Conservation (phyloP, 495 filamentous ascomycete species). For the Hypoxylon rickii region DNA sequence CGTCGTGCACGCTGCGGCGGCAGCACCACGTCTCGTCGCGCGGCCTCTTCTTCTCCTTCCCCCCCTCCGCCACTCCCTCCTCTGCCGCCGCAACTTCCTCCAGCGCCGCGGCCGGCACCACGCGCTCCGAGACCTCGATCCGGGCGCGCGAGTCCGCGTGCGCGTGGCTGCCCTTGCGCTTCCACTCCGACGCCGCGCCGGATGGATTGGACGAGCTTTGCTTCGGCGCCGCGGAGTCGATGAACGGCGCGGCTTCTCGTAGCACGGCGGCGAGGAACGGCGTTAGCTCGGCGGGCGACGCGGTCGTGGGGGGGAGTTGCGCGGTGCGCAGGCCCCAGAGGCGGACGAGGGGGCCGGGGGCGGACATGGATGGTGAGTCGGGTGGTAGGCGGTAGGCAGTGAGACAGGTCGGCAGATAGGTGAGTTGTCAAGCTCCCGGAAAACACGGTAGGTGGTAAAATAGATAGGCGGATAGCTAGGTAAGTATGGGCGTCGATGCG, state of each 20-base stretch:
- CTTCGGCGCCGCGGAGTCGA: constrained; percentile 51
- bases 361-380: constrained; percentile 2
- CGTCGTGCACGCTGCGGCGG: constrained; percentile 64
- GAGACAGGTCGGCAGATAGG: no score
- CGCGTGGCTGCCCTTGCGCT: constrained; percentile 46
- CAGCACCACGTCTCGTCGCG: constrained; percentile 69
- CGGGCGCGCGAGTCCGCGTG: constrained; percentile 51
- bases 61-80: background rate
- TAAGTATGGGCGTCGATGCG: no score
- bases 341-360: constrained; percentile 43
- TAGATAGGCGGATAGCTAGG: no score
- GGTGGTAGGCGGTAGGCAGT: background rate
- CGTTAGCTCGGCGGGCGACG: constrained; percentile 37
- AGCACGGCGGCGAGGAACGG: constrained; percentile 51
- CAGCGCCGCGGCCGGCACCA: constrained; percentile 46
- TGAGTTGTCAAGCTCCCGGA: no score
- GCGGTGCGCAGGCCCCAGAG: constrained; percentile 46
- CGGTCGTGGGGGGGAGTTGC: constrained; percentile 43
- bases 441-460: no score
- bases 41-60: constrained; percentile 14
- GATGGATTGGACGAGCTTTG: no score
- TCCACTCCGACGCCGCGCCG: no score
- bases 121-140: constrained; percentile 52
- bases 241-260: constrained; percentile 60
- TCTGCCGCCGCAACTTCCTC: constrained; percentile 17